Percentiles rank a stretch among this genome's conserved stretches.
Conservation (phyloP, 2,329 filamentous ascomycete species). For the Colletotrichum abscissum region DNA sequence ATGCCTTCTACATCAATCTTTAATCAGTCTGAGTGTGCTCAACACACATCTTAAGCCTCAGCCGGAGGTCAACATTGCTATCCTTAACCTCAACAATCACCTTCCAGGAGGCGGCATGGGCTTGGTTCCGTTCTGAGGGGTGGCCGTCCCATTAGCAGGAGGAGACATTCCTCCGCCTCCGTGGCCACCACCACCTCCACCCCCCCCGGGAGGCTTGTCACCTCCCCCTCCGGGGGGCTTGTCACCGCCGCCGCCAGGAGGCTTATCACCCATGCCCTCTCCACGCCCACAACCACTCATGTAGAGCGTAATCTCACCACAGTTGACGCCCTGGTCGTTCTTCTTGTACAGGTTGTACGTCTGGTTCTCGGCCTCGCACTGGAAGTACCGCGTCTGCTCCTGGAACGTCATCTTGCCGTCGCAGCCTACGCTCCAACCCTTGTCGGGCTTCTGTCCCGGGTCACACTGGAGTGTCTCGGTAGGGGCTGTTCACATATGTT, state of each 20-base stretch:
- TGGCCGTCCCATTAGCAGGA: background rate
- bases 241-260: background rate
- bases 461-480: conserved; percentile 74
- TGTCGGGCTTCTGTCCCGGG: conserved; percentile 57
- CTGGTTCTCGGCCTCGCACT: conserved; percentile 67
- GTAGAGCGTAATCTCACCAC: conserved; percentile 59
- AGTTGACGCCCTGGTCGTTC: conserved; percentile 54
- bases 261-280: background rate
- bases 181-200: background rate
- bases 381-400: conserved; percentile 65
- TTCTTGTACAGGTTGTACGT: conserved; percentile 67
- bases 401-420: conserved; percentile 64
- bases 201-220: background rate
- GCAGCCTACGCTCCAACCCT: conserved; percentile 67
- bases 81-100: background rate
- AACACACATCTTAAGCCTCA: background rate
- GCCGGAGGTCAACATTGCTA: no score
- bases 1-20: background rate
- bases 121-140: background rate
- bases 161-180: background rate
- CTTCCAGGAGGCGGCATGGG: background rate
- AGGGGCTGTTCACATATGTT: conserved; percentile 49
- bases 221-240: background rate
- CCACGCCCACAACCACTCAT: background rate
- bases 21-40: background rate